Evolutionary conservation across 2,329 filamentous ascomycete species (phyloP).

Genomic region (Fusarium incarnatum): DNA sequence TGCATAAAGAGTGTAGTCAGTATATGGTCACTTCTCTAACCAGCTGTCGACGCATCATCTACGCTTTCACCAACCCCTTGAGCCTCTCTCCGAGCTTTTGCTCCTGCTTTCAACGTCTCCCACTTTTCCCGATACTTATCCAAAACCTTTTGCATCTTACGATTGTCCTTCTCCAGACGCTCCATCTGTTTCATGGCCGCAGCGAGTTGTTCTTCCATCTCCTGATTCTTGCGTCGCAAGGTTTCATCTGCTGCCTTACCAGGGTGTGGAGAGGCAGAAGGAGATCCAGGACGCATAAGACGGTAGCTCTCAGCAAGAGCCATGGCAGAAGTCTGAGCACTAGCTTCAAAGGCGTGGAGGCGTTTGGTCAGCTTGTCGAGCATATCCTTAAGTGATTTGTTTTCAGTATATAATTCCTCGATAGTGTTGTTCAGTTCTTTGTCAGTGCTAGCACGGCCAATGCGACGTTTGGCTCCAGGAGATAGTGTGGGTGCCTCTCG

Average conservation of each 20-base stretch:
- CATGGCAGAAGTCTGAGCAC: slow-evolving; percentile 86
- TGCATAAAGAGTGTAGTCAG: background rate
- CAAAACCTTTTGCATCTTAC: slow-evolving; percentile 66
- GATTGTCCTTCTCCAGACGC: slow-evolving; percentile 71
- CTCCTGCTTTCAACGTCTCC: slow-evolving; percentile 71
- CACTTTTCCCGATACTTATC: slow-evolving; percentile 70
- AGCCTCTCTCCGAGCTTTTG: slow-evolving; percentile 65
- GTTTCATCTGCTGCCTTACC: slow-evolving; percentile 49
- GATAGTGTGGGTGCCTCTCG: slow-evolving; percentile 70
- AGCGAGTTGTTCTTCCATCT: slow-evolving; percentile 75
- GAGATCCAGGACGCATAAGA: slow-evolving; percentile 69
- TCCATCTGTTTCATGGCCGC: slow-evolving; percentile 70
- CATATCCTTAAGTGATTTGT: slow-evolving; percentile 84
- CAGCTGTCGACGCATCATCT: slow-evolving; percentile 49
- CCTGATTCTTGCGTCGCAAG: slow-evolving; percentile 64
- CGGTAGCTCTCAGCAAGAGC: slow-evolving; percentile 86
- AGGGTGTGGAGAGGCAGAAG: slow-evolving; percentile 51
- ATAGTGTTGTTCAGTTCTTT: slow-evolving; percentile 72
- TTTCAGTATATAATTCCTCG: slow-evolving; percentile 91
- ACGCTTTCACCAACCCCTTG: slow-evolving; percentile 52
- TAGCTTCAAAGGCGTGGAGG: slow-evolving; percentile 93
- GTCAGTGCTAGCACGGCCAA: slow-evolving; percentile 56
- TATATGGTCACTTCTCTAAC: slow-evolving; percentile 19
- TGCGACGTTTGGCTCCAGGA: slow-evolving; percentile 55
- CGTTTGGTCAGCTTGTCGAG: slow-evolving; percentile 88